phyloP scores from a whole-genome alignment of 1,284 basidiomycete genomes.

The Ustilago bromivora region DNA sequence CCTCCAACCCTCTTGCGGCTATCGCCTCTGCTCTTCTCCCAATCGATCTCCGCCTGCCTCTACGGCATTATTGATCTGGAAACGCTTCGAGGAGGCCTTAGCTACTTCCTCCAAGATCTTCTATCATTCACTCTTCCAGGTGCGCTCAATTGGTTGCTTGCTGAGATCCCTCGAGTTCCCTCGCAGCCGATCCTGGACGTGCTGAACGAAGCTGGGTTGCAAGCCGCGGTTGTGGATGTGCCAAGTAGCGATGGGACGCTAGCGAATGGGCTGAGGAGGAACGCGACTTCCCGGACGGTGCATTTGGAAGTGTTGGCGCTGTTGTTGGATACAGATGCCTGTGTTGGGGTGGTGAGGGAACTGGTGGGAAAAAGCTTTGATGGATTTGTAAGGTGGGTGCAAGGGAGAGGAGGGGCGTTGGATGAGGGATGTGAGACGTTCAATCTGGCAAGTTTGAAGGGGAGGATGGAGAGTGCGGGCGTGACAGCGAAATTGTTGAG shows the following conservation, averaged over 20 bases:
- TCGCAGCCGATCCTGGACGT: constrained; percentile 28
- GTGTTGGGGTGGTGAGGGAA: constrained; percentile 28
- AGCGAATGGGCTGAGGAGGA: constrained; percentile 32
- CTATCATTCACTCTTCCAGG: constrained; percentile 73
- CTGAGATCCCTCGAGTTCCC: constrained; percentile 33
- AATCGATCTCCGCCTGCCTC: constrained; percentile 71
- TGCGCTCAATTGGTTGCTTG: constrained; percentile 67
- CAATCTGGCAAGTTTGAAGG: constrained; percentile 19
- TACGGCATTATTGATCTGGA: constrained; percentile 72
- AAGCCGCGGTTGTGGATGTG: constrained; percentile 26
- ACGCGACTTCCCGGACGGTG: constrained; percentile 31
- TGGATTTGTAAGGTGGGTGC: constrained; percentile 16
- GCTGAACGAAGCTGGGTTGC: constrained; percentile 17
- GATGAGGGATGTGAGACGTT: constrained; percentile 37
- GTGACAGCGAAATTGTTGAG: constrained; percentile 21
- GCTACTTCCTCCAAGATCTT: constrained; percentile 73
- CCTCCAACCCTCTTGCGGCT: constrained; percentile 71
- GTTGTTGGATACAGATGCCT: constrained; percentile 39
- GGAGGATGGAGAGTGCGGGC: constrained; percentile 31
- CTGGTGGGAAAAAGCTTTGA: constrained; percentile 22
- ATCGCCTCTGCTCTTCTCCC: constrained; percentile 72
- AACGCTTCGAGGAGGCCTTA: constrained; percentile 72
- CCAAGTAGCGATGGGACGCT: constrained; percentile 30
- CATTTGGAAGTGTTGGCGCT: constrained; percentile 37
- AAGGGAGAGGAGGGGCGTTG: not conserved